Conservation (phyloP, 2,329 filamentous ascomycete genomes). For the Aureobasidium mangrovei region DNA sequence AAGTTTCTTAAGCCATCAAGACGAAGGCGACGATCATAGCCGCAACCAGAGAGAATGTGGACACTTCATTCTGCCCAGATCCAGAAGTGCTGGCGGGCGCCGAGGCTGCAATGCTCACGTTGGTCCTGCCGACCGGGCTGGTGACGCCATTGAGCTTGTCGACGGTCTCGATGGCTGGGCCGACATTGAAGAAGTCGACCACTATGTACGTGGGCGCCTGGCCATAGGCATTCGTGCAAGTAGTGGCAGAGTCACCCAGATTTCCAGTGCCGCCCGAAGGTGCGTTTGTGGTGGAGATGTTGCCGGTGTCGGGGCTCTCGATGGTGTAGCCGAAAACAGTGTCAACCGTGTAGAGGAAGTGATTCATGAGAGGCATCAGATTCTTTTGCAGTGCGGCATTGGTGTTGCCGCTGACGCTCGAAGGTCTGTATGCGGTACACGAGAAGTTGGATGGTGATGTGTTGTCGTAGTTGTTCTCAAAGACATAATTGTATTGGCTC, state of each 20-base stretch:
- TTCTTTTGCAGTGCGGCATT: conserved; percentile 45
- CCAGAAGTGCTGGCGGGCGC: conserved; percentile 1
- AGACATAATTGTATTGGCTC: conserved; percentile 57
- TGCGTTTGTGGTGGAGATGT: conserved; percentile 58
- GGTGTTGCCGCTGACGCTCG: conserved; percentile 39
- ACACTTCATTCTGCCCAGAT: not conserved
- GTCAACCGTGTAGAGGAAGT: conserved; percentile 60
- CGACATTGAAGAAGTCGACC: conserved; percentile 72
- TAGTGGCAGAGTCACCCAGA: conserved; percentile 39
- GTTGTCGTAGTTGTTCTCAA: conserved; percentile 64
- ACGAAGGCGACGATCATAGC: conserved; percentile 3
- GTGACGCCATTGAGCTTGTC: conserved; percentile 57
- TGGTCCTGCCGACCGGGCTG: conserved; percentile 35
- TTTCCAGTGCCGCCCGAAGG: conserved; percentile 48
- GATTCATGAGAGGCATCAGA: conserved; percentile 67
- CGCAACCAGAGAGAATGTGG: not conserved
- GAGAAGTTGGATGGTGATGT: conserved; percentile 56
- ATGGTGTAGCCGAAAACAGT: conserved; percentile 41
- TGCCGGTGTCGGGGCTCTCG: conserved; percentile 51
- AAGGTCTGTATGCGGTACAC: conserved; percentile 61
- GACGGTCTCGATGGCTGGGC: conserved; percentile 58
- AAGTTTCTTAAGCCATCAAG: not conserved
- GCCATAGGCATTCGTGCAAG: conserved; percentile 52
- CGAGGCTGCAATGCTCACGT: conserved; percentile 17
- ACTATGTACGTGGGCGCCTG: conserved; percentile 61